Percentiles rank a stretch among this genome's conserved stretches.
Evolutionary conservation across 257 asterid genomes (phyloP).

Genomic region (Solanum microdontum): DNA sequence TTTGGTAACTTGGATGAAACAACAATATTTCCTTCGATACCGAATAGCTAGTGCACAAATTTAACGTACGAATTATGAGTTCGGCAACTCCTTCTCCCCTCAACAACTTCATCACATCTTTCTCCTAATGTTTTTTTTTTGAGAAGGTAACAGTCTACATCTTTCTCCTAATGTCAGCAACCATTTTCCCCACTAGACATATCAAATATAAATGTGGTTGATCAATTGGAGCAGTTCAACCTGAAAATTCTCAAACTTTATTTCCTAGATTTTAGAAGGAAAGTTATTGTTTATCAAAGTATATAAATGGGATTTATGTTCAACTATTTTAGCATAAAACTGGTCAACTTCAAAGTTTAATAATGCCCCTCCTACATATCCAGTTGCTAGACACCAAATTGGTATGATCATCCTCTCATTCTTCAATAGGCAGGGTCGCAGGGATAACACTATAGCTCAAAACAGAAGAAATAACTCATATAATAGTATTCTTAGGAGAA

Average conservation of each 20-base stretch:
- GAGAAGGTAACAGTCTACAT: no score
- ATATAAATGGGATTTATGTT: neutral
- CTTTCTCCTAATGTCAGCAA: constrained; percentile 2
- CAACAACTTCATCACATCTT: neutral
- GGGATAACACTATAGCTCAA: no score
- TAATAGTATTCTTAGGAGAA: no score
- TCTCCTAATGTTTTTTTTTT: neutral
- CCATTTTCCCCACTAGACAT: constrained; percentile 67
- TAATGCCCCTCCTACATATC: neutral
- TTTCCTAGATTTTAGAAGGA: neutral
- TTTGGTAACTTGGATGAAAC: constrained; percentile 35
- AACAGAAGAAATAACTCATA: no score
- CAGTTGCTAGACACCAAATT: no score
- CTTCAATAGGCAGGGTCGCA: no score
- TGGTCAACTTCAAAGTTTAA: neutral
- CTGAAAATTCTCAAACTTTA: neutral
- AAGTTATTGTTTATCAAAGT: neutral
- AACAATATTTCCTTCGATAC: constrained; percentile 11
- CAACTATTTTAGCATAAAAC: neutral
- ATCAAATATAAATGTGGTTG: neutral
- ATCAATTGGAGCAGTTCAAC: neutral
- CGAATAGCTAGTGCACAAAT: neutral
- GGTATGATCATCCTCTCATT: no score
- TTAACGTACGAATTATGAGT: constrained; percentile 35
- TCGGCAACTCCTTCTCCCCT: constrained; percentile 29